These are phyloP conservation scores for Linnemannia elongata DNA, from an alignment of 192 early-diverging fungal genomes.

Conservation along the genomic window DNA sequence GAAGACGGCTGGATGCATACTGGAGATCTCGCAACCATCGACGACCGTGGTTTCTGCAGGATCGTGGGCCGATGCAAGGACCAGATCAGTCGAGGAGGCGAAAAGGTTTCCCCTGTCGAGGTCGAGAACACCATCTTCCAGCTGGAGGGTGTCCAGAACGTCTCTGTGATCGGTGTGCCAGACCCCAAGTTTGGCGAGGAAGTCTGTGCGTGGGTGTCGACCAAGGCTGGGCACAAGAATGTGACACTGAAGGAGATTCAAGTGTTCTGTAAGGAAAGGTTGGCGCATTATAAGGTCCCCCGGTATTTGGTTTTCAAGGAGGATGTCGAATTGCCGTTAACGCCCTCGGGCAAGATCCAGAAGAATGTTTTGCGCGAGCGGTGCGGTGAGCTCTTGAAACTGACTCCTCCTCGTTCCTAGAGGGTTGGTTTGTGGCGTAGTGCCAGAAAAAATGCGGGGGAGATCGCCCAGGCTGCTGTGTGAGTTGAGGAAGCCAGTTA, in stretches of 20 bases:
- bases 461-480: background rate
- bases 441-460: background rate
- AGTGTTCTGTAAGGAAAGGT: conserved; percentile 56
- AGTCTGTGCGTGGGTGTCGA: conserved; percentile 63
- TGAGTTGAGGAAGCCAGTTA: background rate
- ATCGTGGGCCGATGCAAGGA: conserved; percentile 69
- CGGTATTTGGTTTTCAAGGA: conserved; percentile 50
- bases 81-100: conserved; percentile 58
- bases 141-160: conserved; percentile 56
- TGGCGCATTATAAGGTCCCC: conserved; percentile 65
- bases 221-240: conserved; percentile 24
- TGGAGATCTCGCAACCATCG: conserved; percentile 61
- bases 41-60: conserved; percentile 59
- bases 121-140: conserved; percentile 63
- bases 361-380: conserved; percentile 59
- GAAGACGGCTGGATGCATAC: conserved; percentile 63
- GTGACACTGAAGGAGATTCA: conserved; percentile 53
- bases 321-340: conserved; percentile 54
- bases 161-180: conserved; percentile 63
- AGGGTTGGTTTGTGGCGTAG: background rate
- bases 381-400: conserved; percentile 15
- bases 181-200: conserved; percentile 60
- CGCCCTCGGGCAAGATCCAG: conserved; percentile 64
- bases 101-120: conserved; percentile 65
- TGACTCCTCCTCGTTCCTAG: background rate